Conservation (phyloP, 495 filamentous ascomycete species). For the Zalerion maritima region DNA sequence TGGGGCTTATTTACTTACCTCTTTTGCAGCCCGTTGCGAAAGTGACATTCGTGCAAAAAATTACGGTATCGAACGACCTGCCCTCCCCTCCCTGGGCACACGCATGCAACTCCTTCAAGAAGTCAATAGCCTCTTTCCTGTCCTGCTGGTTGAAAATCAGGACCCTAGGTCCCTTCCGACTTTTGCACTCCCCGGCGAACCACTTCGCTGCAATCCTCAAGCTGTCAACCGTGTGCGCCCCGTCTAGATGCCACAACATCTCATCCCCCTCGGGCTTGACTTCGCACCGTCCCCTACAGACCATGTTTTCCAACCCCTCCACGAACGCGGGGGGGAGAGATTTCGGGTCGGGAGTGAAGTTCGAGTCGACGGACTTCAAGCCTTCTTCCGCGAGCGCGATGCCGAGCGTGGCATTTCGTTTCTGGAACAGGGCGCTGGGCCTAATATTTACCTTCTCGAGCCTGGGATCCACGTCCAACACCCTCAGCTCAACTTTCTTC, state of each 20-base stretch:
- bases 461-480: constrained; percentile 50
- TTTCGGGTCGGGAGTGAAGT: constrained; percentile 10
- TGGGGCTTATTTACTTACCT: constrained; percentile 10
- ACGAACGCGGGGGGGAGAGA: constrained; percentile 52
- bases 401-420: constrained; percentile 72
- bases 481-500: constrained; percentile 40
- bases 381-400: constrained; percentile 56
- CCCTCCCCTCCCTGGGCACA: constrained; percentile 33
- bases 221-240: constrained; percentile 83
- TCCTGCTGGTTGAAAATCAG: constrained; percentile 96
- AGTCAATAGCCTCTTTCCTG: constrained; percentile 56
- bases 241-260: constrained; percentile 81
- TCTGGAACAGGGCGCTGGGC: constrained; percentile 70
- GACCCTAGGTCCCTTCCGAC: constrained; percentile 33
- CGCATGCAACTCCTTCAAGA: constrained; percentile 49
- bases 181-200: constrained; percentile 43
- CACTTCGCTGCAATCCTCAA: constrained; percentile 64
- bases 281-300: constrained; percentile 75
- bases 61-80: constrained; percentile 56
- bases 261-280: constrained; percentile 44
- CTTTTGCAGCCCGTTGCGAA: constrained; percentile 56
- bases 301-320: constrained; percentile 57
- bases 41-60: constrained; percentile 86
- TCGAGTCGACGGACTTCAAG: constrained; percentile 29
- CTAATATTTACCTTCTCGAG: constrained; percentile 52